phyloP scores from a whole-genome alignment of 176 grass and related monocot genomes.

The Thalia dealbata region DNA sequence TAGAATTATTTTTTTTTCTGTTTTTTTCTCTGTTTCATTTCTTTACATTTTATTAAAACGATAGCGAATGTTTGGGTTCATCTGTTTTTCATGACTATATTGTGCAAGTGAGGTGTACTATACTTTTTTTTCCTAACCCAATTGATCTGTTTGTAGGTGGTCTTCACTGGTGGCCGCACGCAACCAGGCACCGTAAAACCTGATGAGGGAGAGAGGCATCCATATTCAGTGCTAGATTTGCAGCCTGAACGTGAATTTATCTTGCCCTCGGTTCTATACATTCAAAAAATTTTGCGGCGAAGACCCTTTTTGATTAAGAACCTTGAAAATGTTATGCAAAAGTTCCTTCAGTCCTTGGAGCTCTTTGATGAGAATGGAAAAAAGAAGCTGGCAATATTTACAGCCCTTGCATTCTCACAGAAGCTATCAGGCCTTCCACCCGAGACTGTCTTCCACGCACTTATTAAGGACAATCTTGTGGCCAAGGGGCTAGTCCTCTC shows the following conservation, averaged over 20 bases:
- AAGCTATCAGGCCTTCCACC: slow-evolving; percentile 84
- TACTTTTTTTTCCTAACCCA: background rate
- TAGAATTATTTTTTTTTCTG: background rate
- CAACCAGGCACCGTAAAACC: slow-evolving; percentile 91
- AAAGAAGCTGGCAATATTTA: slow-evolving; percentile 88
- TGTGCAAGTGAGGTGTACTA: background rate
- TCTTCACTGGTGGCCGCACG: slow-evolving; percentile 80
- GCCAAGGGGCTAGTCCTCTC: slow-evolving; percentile 93
- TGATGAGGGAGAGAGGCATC: slow-evolving; percentile 84
- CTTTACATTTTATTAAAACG: background rate
- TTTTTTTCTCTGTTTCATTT: too few species aligned
- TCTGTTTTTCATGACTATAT: background rate
- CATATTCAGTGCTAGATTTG: slow-evolving; percentile 67
- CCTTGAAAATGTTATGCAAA: slow-evolving; percentile 96
- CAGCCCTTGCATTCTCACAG: slow-evolving; percentile 94
- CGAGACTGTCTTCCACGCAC: slow-evolving; percentile 83
- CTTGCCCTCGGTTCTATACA: slow-evolving; percentile 80
- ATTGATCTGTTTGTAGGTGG: slow-evolving; percentile 41
- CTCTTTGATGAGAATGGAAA: slow-evolving; percentile 87
- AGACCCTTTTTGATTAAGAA: slow-evolving; percentile 92
- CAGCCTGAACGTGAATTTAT: slow-evolving; percentile 55
- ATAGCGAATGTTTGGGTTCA: background rate
- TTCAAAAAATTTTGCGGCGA: slow-evolving; percentile 84
- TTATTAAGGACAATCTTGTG: slow-evolving; percentile 92
- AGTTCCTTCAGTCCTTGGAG: slow-evolving; percentile 86